Evolutionary conservation across 129 eudicot genomes (phyloP), one percentile per base, ranked within the genome.

Genomic region (Daucus carota): DNA sequence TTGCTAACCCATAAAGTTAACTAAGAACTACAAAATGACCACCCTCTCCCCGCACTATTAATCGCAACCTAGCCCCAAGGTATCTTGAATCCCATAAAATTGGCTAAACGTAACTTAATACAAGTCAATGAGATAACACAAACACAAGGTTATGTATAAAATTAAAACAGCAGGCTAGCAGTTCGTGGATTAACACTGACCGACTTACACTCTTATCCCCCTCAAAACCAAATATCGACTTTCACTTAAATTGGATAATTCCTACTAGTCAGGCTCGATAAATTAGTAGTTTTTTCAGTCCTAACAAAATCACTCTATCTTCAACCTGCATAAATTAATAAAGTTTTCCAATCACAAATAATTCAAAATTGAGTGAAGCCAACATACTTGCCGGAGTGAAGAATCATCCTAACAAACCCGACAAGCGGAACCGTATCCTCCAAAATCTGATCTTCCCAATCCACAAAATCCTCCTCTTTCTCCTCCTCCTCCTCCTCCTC

Each of bases 341-440:
- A 57, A 57, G 10, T 7, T 22, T 7, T 54, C 65, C 6, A 0
- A 15, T 9, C 32, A 6, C n/a, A 14, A 5, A 29, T 1, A 63
- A 66, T 18, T 1, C n/a, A 71, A 72, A 62, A 75, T 28, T 36
- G 20, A 15, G 28, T 44, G 44, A 2, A 13, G 5, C 11, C 29
- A 77, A 66, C 87, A 80, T 87, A 93, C 97, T 86, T 94, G 80
- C 88, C 93, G 18, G 98, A 91, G 83, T 91, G 99, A 76, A 95
- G 97, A 95, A 95, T 82, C 97, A 91, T 95, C 77, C 97, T 85
- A 54, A 90, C 96, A 85, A 89, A 89, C 40, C 96, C 96, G 79
- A 95, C 97, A 68, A 95, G 85, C 0, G 99, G 97, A 4, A 91
- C 97, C 26, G 99, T 95, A 47, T 89, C 97, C 85, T 85, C 94